These are phyloP conservation scores for Hyphopichia homilentoma DNA, from an alignment of 805 yeast species.

Conservation along the genomic window DNA sequence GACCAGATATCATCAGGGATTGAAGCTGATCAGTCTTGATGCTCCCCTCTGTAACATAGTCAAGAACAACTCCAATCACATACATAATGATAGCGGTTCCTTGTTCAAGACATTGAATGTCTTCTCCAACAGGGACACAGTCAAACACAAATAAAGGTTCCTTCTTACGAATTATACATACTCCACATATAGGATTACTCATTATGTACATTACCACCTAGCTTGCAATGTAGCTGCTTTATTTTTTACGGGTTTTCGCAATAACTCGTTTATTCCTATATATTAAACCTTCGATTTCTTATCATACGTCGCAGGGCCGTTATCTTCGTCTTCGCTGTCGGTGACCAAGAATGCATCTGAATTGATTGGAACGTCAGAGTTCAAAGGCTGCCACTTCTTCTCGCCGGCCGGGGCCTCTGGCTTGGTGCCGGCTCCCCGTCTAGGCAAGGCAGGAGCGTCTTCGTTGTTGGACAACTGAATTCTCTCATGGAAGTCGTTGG, in stretches of 20 bases:
- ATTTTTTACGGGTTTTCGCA: too few relatives aligned
- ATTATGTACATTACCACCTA: too few relatives aligned
- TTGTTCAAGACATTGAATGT: conserved; percentile 22
- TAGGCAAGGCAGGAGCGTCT: conserved; percentile 16
- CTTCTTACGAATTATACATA: too few relatives aligned
- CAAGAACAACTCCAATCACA: too few relatives aligned
- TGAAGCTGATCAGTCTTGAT: too few relatives aligned
- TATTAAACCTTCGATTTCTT: too few relatives aligned
- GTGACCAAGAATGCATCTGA: conserved; percentile 43
- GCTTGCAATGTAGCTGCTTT: too few relatives aligned
- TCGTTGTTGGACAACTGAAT: conserved; percentile 41
- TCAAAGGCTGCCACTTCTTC: conserved; percentile 37
- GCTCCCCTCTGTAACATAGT: too few relatives aligned
- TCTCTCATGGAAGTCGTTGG: conserved; percentile 46
- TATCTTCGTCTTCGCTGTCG: conserved; percentile 41
- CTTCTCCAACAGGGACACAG: too few relatives aligned
- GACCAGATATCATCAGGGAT: conserved; percentile 32
- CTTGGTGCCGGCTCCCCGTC: conserved; percentile 2
- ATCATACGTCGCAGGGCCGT: conserved; percentile 2
- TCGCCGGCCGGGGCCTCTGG: conserved; percentile 1
- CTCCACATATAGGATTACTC: too few relatives aligned
- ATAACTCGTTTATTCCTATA: too few relatives aligned
- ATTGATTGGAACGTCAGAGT: conserved; percentile 36
- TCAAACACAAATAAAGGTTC: too few relatives aligned
- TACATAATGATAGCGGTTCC: conserved; percentile 10